phyloP scores from a whole-genome alignment of 768 basidiomycete genomes.

The Obba rivulosa region DNA sequence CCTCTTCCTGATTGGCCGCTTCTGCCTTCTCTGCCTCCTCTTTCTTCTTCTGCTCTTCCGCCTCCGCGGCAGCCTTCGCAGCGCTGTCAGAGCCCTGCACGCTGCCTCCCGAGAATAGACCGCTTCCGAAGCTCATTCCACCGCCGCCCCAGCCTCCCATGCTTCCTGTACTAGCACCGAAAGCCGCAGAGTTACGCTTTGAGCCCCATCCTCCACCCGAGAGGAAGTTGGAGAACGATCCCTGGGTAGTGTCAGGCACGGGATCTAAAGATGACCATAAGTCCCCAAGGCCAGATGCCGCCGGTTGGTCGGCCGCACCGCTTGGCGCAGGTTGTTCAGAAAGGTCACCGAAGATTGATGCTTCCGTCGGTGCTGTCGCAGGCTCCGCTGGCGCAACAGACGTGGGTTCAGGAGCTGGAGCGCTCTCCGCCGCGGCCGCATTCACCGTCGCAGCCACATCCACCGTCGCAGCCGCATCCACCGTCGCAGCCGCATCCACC shows the following conservation, averaged over 20 bases:
- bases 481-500: no score
- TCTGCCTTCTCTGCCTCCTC: constrained; percentile 15
- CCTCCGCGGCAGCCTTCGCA: constrained; percentile 4
- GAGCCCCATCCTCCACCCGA: constrained; percentile 7
- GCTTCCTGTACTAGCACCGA: neutral
- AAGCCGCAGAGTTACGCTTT: neutral
- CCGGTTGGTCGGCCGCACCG: neutral
- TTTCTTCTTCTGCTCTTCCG: constrained; percentile 3
- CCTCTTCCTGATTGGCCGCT: constrained; percentile 14
- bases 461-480: no score
- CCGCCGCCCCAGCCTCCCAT: constrained; percentile 3
- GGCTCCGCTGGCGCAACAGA: neutral
- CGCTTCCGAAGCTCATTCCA: constrained; percentile 10
- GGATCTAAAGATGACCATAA: constrained; percentile 1
- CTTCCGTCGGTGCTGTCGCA: neutral
- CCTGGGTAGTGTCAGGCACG: constrained; percentile 8
- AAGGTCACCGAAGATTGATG: neutral
- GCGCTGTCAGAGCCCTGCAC: neutral
- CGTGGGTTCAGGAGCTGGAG: neutral
- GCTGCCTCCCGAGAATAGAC: neutral
- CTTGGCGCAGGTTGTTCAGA: neutral
- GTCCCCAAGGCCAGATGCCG: neutral
- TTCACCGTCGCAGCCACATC: no score
- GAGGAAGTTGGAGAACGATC: constrained; percentile 16
- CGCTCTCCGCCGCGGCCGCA: no score